Percentiles rank a stretch among this genome's conserved stretches.
These are phyloP conservation scores for Thermothelomyces thermophilus DNA, from an alignment of 2,329 filamentous ascomycete genomes.

Conservation along the genomic window DNA sequence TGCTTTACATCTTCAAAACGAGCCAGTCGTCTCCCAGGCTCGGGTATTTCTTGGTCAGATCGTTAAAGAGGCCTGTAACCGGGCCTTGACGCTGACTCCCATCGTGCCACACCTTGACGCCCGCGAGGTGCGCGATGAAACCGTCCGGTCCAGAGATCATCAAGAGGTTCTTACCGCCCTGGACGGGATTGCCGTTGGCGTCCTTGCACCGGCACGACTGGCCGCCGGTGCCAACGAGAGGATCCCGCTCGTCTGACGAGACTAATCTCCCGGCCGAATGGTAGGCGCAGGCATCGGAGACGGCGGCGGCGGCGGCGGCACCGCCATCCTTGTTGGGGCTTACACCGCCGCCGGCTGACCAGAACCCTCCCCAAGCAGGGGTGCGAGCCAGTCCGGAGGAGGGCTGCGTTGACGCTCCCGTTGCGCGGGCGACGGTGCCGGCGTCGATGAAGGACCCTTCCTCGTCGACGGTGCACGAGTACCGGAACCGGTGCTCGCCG, in stretches of 20 bases:
- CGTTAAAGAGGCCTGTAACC: constrained; percentile 60
- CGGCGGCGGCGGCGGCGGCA: neutral
- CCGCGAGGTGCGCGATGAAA: constrained; percentile 75
- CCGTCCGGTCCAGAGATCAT: constrained; percentile 87
- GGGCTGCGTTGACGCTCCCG: neutral
- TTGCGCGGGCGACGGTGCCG: constrained; percentile 37
- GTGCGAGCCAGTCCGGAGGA: neutral
- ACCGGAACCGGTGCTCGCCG: constrained; percentile 48
- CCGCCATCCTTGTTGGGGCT: neutral
- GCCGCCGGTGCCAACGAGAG: neutral
- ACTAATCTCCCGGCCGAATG: constrained; percentile 12
- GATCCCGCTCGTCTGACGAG: constrained; percentile 27
- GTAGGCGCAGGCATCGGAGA: constrained; percentile 10
- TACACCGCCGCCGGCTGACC: neutral
- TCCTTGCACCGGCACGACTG: constrained; percentile 26
- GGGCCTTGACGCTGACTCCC: constrained; percentile 70
- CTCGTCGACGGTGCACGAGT: constrained; percentile 78
- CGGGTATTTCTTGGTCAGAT: constrained; percentile 45
- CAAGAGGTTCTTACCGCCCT: constrained; percentile 56
- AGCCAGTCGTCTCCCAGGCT: constrained; percentile 40
- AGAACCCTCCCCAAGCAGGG: no score
- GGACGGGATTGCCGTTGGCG: constrained; percentile 17
- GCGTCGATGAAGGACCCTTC: constrained; percentile 62
- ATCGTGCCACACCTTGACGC: constrained; percentile 67
- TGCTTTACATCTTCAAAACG: constrained; percentile 43